Evolutionary conservation across 2,329 filamentous ascomycete genomes (phyloP), one percentile per base, ranked within the genome.

Genomic region (Juglanconis sp.): DNA sequence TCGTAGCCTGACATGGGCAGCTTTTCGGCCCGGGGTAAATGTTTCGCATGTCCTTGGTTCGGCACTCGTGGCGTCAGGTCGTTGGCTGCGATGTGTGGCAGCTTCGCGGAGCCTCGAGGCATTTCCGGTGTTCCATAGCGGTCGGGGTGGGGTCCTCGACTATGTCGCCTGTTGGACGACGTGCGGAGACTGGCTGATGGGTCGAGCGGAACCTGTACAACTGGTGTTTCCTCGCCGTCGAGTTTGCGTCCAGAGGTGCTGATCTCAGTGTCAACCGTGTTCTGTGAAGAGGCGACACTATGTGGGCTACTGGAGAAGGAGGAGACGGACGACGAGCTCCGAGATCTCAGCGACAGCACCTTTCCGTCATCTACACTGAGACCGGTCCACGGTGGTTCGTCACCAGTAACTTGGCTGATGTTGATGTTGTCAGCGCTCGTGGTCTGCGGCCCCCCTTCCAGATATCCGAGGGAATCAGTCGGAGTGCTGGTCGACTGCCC

Each of bases 1-100:
- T 89, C 84, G 66, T 90, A 90, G 0, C 87, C 87, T 2, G 80
- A 80, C 42, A 81, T 65, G 9, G 78, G 76, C 13, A 79, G 66
- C 63, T 77, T 76, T 64, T 80, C 75, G 4, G 74, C 72, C 31
- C 76, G 71, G 0, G 73, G 73, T 0, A 73, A 71, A 49, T 73
- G 75, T 63, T 73, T 75, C 40, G 69, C 63, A 31, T 74, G 71
- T 42, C 68, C 68, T 35, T 71, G 65, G 34, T 69, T 66, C 9
- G 72, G 66, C 1, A 70, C 66, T 10, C 76, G 70, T 3, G 77
- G 72, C 32, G 73, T 75, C 24, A 78, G 66, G 5, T 70, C 72
- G 10, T 68, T 72, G 1, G 74, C 69, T 0, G 75, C 69, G 3
- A 74, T 64, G 42, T 76, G 71, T 1, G 74, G 73, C 11, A 74